Conservation (phyloP, 805 yeast species). For the Yamadazyma takamatsuzukensis region DNA sequence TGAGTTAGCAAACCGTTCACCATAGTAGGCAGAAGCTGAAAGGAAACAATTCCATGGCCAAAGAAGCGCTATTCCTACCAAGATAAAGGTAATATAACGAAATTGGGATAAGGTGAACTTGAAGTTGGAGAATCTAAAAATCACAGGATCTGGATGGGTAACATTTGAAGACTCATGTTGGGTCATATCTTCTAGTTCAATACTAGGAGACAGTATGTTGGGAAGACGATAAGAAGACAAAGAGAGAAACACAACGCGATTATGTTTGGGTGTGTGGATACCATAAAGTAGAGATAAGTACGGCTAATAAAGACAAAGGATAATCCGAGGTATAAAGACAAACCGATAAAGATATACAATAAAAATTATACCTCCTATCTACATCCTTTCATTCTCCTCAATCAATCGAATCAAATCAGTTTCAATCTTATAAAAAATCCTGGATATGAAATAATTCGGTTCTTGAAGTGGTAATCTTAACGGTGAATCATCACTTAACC, state of each 20-base stretch:
- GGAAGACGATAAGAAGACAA: background rate
- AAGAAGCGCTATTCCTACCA: conserved; percentile 72
- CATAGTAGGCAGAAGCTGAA: conserved; percentile 80
- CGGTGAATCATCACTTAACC: conserved; percentile 70
- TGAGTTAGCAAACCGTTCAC: conserved; percentile 51
- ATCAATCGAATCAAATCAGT: conserved; percentile 15
- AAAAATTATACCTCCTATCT: too few species aligned
- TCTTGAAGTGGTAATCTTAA: conserved; percentile 66
- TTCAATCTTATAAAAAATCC: conserved; percentile 26
- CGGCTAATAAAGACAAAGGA: too few species aligned
- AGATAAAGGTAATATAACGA: conserved; percentile 55
- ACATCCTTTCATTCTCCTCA: conserved; percentile 7
- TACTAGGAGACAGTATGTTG: conserved; percentile 1
- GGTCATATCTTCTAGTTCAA: conserved; percentile 15
- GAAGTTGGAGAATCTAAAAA: conserved; percentile 11
- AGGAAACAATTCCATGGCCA: conserved; percentile 98
- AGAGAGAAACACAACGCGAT: background rate
- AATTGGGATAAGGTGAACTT: conserved; percentile 25
- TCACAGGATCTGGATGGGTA: conserved; percentile 16
- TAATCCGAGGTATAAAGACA: too few species aligned
- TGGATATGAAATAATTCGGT: conserved; percentile 54
- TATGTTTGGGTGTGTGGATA: too few species aligned
- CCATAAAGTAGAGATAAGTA: background rate
- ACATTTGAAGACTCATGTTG: conserved; percentile 9
- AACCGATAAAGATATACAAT: too few species aligned